Evolutionary conservation across 805 yeast species (phyloP), one percentile per base, ranked within the genome.

Genomic region (Metschnikowia rubicola): DNA sequence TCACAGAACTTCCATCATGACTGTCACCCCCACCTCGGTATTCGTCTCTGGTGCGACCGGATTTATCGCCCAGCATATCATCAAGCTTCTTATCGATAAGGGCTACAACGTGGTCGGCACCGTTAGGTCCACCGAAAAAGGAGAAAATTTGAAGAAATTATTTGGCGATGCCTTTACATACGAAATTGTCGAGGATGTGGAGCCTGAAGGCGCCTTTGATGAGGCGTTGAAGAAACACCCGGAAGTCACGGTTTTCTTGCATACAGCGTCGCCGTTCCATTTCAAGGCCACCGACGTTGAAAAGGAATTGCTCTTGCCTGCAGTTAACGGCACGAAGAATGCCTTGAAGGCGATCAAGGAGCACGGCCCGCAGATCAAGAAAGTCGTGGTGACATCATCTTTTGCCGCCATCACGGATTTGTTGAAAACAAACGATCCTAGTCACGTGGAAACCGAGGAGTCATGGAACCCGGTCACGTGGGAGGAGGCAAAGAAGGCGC

Each of bases 241-340:
- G 31, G 83, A 80, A 36, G 74, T 80, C 46, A 67, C 70, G 11
- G 78, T 74, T 31, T 81, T 83, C 41, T 54, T 81, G 40, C 88
- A 82, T 62, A 74, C 83, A 10, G 87, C 88, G 3, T 75, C 84
- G n/a, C 86, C 87, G 11, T 76, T 77, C 58, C 66, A 71, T 30
- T 75, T 72, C 58, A 68, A 72, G 12, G 62, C 68, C 30, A 61
- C 68, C 9, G 69, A 73, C 49, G 65, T 75, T 31, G 83, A 75
- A 48, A 71, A 73, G 44, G 83, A 78, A 17, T 66, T 81, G 46
- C 63, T 81, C 48, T 67, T 60, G 21, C 87, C 88, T 7, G 86
- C 86, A 1, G 63, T 79, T 7, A 34, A 41, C 19, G 59, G 60
- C n/a, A 56, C 59, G n/a, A 41, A 38, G 29, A 46, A 50, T 29